phyloP scores from a whole-genome alignment of 805 yeast species.

The Suhomyces sp. region DNA sequence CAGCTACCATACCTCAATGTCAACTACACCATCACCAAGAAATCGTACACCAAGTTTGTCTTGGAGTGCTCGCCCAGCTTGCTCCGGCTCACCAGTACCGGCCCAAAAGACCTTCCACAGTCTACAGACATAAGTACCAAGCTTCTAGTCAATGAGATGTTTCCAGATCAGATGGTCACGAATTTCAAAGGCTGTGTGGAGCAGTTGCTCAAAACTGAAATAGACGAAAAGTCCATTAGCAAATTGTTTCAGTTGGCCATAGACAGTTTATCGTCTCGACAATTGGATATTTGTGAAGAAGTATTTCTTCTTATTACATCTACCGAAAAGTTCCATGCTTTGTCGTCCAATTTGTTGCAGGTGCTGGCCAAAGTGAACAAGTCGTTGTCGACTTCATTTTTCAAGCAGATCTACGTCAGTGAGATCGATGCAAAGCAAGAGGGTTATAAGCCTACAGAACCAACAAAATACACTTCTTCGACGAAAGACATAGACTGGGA shows the following conservation, averaged over 20 bases:
- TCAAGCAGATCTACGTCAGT: conserved; percentile 37
- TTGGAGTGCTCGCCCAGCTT: conserved; percentile 14
- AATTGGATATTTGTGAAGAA: conserved; percentile 45
- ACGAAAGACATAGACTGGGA: conserved; percentile 39
- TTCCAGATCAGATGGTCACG: conserved; percentile 12
- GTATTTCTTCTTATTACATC: conserved; percentile 43
- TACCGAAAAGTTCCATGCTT: conserved; percentile 28
- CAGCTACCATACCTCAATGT: conserved; percentile 20
- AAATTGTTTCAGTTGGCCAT: conserved; percentile 27
- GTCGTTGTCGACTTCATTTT: conserved; percentile 51
- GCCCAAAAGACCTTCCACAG: not conserved
- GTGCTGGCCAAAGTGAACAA: conserved; percentile 51
- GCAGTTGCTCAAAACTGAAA: conserved; percentile 20
- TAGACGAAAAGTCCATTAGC: conserved; percentile 13
- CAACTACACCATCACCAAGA: conserved; percentile 28
- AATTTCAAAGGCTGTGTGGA: conserved; percentile 28
- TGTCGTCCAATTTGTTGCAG: conserved; percentile 43
- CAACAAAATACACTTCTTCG: not conserved
- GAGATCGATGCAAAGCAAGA: conserved; percentile 18
- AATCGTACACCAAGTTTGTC: conserved; percentile 25
- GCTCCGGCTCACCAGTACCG: not conserved
- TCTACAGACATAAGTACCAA: not conserved
- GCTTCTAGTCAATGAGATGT: conserved; percentile 11
- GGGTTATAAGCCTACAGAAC: not conserved
- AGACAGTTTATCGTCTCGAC: conserved; percentile 27